A percentile compares a stretch with the other conserved stretches of the same genome.
These are phyloP conservation scores for Saccharomyces hybrid DNA, from an alignment of 1,139 yeast genomes.

Conservation along the genomic window DNA sequence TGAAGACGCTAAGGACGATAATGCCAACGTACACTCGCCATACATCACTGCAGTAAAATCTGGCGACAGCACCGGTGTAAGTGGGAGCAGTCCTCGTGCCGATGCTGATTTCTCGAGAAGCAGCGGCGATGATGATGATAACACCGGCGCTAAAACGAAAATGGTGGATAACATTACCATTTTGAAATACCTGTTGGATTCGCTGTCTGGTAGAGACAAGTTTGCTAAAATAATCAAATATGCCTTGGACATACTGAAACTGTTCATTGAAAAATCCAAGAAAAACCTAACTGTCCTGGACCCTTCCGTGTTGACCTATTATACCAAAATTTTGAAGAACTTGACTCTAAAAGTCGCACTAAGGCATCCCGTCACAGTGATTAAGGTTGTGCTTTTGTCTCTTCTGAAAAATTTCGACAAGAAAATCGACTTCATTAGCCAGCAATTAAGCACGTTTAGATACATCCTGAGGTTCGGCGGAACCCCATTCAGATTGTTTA, in stretches of 20 bases:
- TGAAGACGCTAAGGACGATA: not conserved
- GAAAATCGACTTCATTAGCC: slow-evolving; percentile 41
- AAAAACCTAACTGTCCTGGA: slow-evolving; percentile 15
- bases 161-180: slow-evolving; percentile 20
- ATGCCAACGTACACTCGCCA: not conserved
- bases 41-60: not conserved
- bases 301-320: slow-evolving; percentile 15
- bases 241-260: slow-evolving; percentile 44
- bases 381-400: slow-evolving; percentile 14
- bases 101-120: too few species aligned
- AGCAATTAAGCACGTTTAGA: slow-evolving; percentile 52
- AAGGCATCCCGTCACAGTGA: slow-evolving; percentile 15
- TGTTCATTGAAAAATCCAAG: slow-evolving; percentile 42
- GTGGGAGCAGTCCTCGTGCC: too few species aligned
- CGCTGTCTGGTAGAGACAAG: slow-evolving; percentile 62
- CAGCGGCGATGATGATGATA: not conserved
- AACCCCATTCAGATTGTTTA: slow-evolving; percentile 49
- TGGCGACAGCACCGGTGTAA: not conserved
- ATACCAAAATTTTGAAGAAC: slow-evolving; percentile 23
- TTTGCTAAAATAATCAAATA: slow-evolving; percentile 60
- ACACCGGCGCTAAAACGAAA: not conserved
- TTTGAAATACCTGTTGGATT: slow-evolving; percentile 44
- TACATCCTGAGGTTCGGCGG: slow-evolving; percentile 67
- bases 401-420: slow-evolving; percentile 25
- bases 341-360: slow-evolving; percentile 23